Evolutionary conservation across 106 monocot genomes (phyloP).

Genomic region (Dendrobium chrysotoxum): DNA sequence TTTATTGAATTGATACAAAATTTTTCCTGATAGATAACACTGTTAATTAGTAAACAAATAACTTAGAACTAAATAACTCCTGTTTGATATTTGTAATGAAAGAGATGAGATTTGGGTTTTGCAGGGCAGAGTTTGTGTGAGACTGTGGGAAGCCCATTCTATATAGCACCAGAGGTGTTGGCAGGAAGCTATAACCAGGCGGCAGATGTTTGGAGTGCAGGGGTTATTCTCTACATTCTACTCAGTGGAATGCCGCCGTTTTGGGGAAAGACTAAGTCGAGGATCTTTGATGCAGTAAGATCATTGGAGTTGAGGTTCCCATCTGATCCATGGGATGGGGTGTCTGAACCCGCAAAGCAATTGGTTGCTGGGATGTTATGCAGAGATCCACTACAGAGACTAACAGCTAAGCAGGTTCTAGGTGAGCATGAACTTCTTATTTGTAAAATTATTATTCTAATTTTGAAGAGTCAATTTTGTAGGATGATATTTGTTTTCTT

Average conservation of each 20-base stretch:
- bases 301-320: slow-evolving; percentile 63
- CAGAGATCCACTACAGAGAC: slow-evolving; percentile 53
- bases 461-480: too few species aligned
- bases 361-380: slow-evolving; percentile 71
- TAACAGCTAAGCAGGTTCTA: slow-evolving; percentile 62
- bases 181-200: slow-evolving; percentile 85
- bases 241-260: slow-evolving; percentile 92
- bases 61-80: not conserved
- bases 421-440: slow-evolving; percentile 29
- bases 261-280: slow-evolving; percentile 95
- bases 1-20: too few species aligned
- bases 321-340: slow-evolving; percentile 55
- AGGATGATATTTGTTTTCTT: too few species aligned
- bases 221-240: slow-evolving; percentile 90
- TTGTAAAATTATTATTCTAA: not conserved
- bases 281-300: slow-evolving; percentile 77
- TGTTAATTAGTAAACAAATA: not conserved
- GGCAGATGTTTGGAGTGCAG: slow-evolving; percentile 93
- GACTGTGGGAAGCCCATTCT: slow-evolving; percentile 91
- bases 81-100: not conserved
- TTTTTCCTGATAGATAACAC: too few species aligned
- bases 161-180: slow-evolving; percentile 92
- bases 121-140: slow-evolving; percentile 71
- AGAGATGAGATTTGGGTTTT: not conserved
- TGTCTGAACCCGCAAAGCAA: slow-evolving; percentile 69